Evolutionary conservation across 176 grass and related monocot species (phyloP).

Genomic region (Avena insularis): DNA sequence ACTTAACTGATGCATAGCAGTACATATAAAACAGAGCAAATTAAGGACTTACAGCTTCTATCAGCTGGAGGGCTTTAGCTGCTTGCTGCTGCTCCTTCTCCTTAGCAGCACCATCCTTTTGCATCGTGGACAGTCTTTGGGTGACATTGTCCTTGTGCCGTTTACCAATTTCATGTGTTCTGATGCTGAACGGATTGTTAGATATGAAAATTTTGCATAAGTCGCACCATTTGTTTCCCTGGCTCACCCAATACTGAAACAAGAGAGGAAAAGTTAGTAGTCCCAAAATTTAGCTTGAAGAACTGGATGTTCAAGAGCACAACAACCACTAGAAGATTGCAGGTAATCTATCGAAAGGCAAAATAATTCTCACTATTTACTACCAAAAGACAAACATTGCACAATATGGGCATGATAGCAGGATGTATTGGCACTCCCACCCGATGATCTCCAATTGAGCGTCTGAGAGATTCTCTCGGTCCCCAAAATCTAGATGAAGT

Average conservation of each 20-base stretch:
- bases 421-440: neutral
- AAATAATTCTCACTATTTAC: neutral
- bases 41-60: slow-evolving; percentile 70
- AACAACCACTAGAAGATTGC: neutral
- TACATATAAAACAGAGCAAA: neutral
- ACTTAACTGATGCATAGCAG: neutral
- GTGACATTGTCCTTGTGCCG: slow-evolving; percentile 95
- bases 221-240: slow-evolving; percentile 99
- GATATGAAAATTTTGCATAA: slow-evolving; percentile 93
- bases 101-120: slow-evolving; percentile 78
- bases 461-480: neutral
- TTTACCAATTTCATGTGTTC: slow-evolving; percentile 96
- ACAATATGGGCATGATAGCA: neutral
- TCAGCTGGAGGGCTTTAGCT: slow-evolving; percentile 80
- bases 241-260: slow-evolving; percentile 99
- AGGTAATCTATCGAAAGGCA: neutral
- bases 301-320: neutral
- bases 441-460: neutral
- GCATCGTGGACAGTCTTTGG: slow-evolving; percentile 71
- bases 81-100: slow-evolving; percentile 89
- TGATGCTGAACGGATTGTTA: slow-evolving; percentile 79
- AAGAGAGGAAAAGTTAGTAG: slow-evolving; percentile 14
- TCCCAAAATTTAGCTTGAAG: neutral
- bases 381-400: neutral
- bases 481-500: neutral